Base-by-base conservation (phyloP, 306 rosid genomes). In the Urtica urens region DNA sequence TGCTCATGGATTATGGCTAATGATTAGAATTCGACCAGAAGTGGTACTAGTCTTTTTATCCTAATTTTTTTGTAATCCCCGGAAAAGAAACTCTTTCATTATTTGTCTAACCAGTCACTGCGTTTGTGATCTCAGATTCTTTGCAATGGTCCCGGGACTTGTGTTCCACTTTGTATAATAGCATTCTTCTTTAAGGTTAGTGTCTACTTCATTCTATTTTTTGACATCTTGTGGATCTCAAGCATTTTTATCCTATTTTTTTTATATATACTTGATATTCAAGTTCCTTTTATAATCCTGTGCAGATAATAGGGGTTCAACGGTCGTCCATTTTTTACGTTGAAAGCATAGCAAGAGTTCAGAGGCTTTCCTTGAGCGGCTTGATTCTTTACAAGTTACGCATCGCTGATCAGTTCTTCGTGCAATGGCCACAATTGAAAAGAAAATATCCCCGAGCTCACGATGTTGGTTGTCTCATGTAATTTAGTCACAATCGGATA, bases 301-400 rank as follows among this genome's bases (percentile, higher is more conserved):
- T 44, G 62, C 74, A 82, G 93, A 68, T 82, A 31, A 17, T 82
- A 30, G 90, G 88, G 51, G 67, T 84, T 68, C 68, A 75, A 57
- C 85, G 99, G 95, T 90, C 92, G 21, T 85, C 85, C 12, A 74
- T 85, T 56, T 85, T 90, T 65, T 85, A 90, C 28, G 79, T 90
- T 13, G 99, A 90, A 76, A 90, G 99, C 60, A 85, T 90, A 59
- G 99, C 99, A 34, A 81, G 99, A 75, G 99, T 90, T 62, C 78
- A 71, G 61, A 77, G 81, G 59, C 93, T 85, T 25, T 90, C 95
- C 45, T 60, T 92, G 44, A 85, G 96, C 66, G 99, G 94, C 45
- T 61, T 79, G 65, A 84, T 90, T 67, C 77, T 90, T 15, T 85
- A 90, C 74, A 81, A 85, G 75, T 67, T 81, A 41, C 31, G 51